Percentiles rank a stretch among this genome's conserved stretches.
These are phyloP conservation scores for Entrophospora sp. DNA, from an alignment of 192 early-diverging fungal species.

Conservation along the genomic window DNA sequence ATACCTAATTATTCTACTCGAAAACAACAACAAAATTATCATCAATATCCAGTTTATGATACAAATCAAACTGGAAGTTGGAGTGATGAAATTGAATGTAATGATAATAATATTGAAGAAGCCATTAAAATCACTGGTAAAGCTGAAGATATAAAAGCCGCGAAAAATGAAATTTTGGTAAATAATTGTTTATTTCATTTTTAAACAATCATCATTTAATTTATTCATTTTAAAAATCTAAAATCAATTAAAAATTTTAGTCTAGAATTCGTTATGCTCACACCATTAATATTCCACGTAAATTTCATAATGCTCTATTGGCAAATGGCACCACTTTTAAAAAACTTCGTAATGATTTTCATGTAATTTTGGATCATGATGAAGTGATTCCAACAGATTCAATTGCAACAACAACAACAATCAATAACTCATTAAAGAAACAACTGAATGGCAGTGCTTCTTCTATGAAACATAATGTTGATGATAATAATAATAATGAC, in stretches of 20 bases:
- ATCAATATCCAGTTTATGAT: constrained; percentile 5
- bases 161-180: constrained; percentile 29
- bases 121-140: constrained; percentile 48
- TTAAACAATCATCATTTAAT: not conserved
- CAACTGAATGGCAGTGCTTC: constrained; percentile 3
- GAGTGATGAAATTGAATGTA: not conserved
- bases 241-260: constrained; percentile 43
- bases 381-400: constrained; percentile 6
- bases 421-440: too few species aligned
- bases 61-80: not conserved
- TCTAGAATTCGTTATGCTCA: constrained; percentile 30
- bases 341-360: constrained; percentile 50
- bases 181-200: constrained; percentile 12
- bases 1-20: constrained; percentile 46
- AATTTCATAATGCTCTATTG: constrained; percentile 43
- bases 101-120: constrained; percentile 26
- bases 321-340: constrained; percentile 42
- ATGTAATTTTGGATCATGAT: constrained; percentile 49
- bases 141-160: constrained; percentile 44
- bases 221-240: constrained; percentile 22
- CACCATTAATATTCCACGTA: constrained; percentile 42
- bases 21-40: too few species aligned
- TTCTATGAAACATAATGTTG: constrained; percentile 5
- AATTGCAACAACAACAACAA: too few species aligned
- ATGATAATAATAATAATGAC: constrained; percentile 21